Base-by-base conservation (phyloP, 163 green algal genomes). In the Scenedesmus sp. region DNA sequence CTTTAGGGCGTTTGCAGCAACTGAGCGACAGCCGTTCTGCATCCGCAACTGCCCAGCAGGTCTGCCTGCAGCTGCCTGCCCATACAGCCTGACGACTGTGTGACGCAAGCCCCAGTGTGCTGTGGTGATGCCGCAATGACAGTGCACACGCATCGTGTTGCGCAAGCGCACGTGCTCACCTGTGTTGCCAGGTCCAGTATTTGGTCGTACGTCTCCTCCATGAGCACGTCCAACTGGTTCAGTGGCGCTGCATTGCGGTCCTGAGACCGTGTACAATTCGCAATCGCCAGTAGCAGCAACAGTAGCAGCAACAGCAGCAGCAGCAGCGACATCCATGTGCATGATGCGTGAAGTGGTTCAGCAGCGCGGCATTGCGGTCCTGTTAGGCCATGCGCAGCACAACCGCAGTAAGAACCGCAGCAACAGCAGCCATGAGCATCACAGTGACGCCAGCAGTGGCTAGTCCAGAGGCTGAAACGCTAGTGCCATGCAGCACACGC, bases 161-260 rank as follows among this genome's bases (percentile, higher is more conserved):
- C 26, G 15, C 34, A 52, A 4, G 77, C 77, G 16, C 52, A 54
- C 1, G 8, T 9, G 20, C 70, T 5, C 57, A 86, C 87, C 87
- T 91, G 57, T 8, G 52, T 55, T 56, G 87, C 93, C 55, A 93
- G 52, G 4, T 92, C 86, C 67, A 95, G 94, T 20, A 97, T 70
- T 26, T 93, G 90, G 6, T 88, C 57, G 81, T 96, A 97, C 2
- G 94, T 97, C 81, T 96, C 95, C 82, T 95, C 94, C 93, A 98
- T 92, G 62, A 98, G 83, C 88, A 91, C 56, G 86, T 97, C 96
- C 87, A 98, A 92, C 81, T 97, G 92, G 60, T 92, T 94, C 2
- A 98, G 93, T 1, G 95, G 89, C 5, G 93, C 88, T 5, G 96
- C 95, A 74, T 94, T 96, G 84, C 94, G 94, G 92, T 98, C 96